Evolutionary conservation across 495 filamentous ascomycete genomes (phyloP), one percentile per base, ranked within the genome.

Genomic region (Talaromyces adpressus): DNA sequence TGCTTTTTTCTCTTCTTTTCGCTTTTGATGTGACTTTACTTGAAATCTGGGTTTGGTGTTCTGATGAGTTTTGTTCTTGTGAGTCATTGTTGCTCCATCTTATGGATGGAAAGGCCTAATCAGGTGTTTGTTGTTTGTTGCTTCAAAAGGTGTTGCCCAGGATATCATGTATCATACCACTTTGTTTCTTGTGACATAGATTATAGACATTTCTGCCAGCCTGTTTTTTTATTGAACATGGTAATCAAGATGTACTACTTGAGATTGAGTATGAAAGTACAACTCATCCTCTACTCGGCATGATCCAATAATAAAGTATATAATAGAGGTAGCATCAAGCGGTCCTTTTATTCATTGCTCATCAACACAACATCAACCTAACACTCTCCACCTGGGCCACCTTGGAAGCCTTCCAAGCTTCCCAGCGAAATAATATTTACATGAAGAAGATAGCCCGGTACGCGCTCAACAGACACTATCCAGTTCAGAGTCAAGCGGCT

Each of bases 101-200:
- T 56, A 29, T 61, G 22, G 20, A 45, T 47, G 30, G 30, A 27
- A 6, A 49, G 6, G 20, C 58, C 58, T 45, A 16, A 49, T 34
- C 23, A 62, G 59, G 59, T 12, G 60, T 62, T 41, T 53, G 27
- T 11, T 58, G 29, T 30, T 61, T 25, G 16, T 14, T 47, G 20
- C 11, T 47, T 20, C 45, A 20, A 49, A 49, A 20, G 41, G 59
- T 47, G 59, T 61, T 45, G 34, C 39, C 18, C 45, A 52, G 60
- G 41, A 30, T 53, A 22, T 32, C 60, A 49, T 62, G 60, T 62
- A 62, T 62, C 60, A 62, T 62, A 62, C 41, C 60, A 45, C 25
- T 52, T 53, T 62, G 23, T 47, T 49, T 62, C 47, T 62, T 62
- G 60, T 62, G 60, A 62, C 60, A 62, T 62, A 62, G 60, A 62